A percentile compares a stretch with the other conserved stretches of the same genome.
Evolutionary conservation across 805 yeast genomes (phyloP).

Genomic region (Yarrowia sp.): DNA sequence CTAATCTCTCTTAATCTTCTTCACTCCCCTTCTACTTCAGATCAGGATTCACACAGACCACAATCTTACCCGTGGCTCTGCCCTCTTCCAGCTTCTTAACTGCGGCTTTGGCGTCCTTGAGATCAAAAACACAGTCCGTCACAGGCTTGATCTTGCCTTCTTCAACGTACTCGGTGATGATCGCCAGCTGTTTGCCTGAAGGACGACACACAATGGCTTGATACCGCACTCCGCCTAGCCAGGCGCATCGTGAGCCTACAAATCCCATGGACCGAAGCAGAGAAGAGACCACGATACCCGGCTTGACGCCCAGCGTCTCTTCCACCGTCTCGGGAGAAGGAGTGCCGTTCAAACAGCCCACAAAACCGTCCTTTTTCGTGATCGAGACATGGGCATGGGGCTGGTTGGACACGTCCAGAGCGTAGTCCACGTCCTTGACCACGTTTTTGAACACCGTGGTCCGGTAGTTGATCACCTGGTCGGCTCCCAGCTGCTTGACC

Average conservation of each 20-base stretch:
- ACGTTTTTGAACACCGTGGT: conserved; percentile 40
- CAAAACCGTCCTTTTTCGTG: conserved; percentile 41
- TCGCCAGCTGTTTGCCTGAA: conserved; percentile 10
- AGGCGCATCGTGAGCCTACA: conserved; percentile 7
- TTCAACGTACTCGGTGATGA: conserved; percentile 37
- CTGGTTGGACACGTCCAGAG: conserved; percentile 42
- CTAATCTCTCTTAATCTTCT: too few species aligned
- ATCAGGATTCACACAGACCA: conserved; percentile 11
- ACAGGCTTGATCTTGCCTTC: conserved; percentile 42
- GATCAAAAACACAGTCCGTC: conserved; percentile 39
- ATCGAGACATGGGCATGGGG: conserved; percentile 36
- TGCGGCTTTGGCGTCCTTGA: conserved; percentile 39
- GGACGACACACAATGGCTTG: conserved; percentile 28
- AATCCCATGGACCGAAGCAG: conserved; percentile 4
- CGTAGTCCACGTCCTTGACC: conserved; percentile 41
- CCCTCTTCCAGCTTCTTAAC: conserved; percentile 39
- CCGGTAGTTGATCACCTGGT: conserved; percentile 43
- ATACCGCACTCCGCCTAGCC: conserved; percentile 35
- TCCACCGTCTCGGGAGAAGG: conserved; percentile 35
- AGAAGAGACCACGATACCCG: conserved; percentile 3
- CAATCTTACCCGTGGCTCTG: conserved; percentile 42
- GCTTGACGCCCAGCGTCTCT: conserved; percentile 8
- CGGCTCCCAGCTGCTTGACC: conserved; percentile 40
- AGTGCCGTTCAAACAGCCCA: conserved; percentile 38
- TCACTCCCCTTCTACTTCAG: too few species aligned